Evolutionary conservation across 257 asterid genomes (phyloP).

Genomic region (Ophiorrhiza pumila): DNA sequence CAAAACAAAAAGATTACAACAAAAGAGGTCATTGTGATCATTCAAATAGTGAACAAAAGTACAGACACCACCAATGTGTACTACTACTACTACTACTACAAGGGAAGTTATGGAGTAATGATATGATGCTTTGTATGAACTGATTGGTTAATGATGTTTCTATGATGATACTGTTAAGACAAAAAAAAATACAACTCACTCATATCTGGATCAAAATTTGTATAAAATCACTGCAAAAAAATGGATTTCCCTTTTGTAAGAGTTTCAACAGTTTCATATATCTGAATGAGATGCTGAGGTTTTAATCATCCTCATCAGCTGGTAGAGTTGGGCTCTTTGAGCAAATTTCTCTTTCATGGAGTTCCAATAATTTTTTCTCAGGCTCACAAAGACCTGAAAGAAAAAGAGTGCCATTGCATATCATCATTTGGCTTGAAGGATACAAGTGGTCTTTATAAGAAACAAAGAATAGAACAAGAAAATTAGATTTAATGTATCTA

Average conservation of each 20-base stretch:
- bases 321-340: conserved; percentile 78
- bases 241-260: background rate
- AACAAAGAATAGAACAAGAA: background rate
- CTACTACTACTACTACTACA: no score
- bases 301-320: conserved; percentile 54
- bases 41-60: background rate
- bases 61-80: background rate
- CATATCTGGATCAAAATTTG: background rate
- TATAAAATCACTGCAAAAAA: conserved; percentile 7
- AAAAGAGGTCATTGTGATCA: background rate
- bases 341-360: conserved; percentile 63
- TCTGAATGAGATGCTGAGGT: background rate
- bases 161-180: background rate
- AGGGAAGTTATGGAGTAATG: background rate
- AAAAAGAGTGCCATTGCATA: background rate
- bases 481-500: background rate
- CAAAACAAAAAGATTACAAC: background rate
- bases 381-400: conserved; percentile 81
- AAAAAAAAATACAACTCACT: background rate
- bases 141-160: background rate
- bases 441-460: background rate
- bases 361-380: conserved; percentile 90
- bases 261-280: background rate
- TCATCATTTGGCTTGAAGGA: background rate
- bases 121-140: background rate